phyloP scores from a whole-genome alignment of 345 rosid genomes.

The Boechera retrofracta region DNA sequence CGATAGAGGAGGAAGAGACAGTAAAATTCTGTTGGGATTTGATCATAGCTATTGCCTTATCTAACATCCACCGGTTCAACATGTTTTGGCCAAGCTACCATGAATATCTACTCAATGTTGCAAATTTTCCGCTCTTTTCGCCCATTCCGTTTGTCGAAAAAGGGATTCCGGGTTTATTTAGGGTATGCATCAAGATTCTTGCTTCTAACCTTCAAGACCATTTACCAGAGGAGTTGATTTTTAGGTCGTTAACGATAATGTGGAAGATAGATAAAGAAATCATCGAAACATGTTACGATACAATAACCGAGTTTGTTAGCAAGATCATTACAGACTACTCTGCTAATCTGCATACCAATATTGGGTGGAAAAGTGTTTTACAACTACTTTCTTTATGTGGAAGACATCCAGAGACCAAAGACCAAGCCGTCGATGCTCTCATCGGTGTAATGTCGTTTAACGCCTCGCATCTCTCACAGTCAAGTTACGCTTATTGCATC shows the following conservation, averaged over 20 bases:
- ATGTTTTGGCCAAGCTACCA: constrained; percentile 74
- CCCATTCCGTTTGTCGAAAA: constrained; percentile 83
- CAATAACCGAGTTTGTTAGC: constrained; percentile 65
- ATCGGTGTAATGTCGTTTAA: constrained; percentile 64
- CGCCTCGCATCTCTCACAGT: constrained; percentile 51
- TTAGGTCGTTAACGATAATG: constrained; percentile 82
- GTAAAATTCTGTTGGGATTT: constrained; percentile 88
- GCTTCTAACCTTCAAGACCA: constrained; percentile 55
- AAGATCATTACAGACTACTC: constrained; percentile 65
- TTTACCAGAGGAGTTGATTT: constrained; percentile 67
- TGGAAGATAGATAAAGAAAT: constrained; percentile 90
- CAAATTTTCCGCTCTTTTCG: constrained; percentile 81
- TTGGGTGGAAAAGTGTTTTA: constrained; percentile 86
- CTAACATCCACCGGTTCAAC: constrained; percentile 64
- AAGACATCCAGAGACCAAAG: constrained; percentile 70
- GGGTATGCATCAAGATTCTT: constrained; percentile 66
- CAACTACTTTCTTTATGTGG: constrained; percentile 77
- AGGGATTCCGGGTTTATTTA: constrained; percentile 67
- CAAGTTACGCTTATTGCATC: constrained; percentile 67
- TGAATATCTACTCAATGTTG: constrained; percentile 63
- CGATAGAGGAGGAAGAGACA: constrained; percentile 88
- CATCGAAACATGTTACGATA: constrained; percentile 68
- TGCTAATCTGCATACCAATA: constrained; percentile 61
- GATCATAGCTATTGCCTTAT: constrained; percentile 51
- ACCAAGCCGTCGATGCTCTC: constrained; percentile 72